phyloP scores from a whole-genome alignment of 140 eudicot species.

The Flaveria floridana region DNA sequence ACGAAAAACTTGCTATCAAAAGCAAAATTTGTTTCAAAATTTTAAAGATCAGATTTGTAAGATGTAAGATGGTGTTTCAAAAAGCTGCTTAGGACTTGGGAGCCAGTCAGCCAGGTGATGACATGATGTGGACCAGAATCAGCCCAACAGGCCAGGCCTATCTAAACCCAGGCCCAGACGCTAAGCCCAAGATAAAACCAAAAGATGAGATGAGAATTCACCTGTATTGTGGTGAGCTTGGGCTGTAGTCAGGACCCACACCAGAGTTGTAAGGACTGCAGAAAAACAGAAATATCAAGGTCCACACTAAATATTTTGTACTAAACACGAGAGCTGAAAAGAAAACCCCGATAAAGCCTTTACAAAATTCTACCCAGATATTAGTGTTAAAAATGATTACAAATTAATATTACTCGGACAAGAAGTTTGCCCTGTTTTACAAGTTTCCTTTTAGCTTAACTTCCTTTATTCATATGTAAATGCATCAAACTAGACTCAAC shows the following conservation, averaged over 20 bases:
- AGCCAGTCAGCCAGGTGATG: too few species aligned
- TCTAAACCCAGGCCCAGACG: background rate
- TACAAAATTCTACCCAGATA: background rate
- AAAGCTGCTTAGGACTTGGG: too few species aligned
- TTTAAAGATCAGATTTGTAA: too few species aligned
- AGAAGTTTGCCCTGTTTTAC: background rate
- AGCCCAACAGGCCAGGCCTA: background rate
- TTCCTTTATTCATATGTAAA: background rate
- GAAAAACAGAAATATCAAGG: conserved; percentile 16
- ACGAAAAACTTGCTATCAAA: background rate
- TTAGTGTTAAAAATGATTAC: background rate
- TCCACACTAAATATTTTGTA: background rate
- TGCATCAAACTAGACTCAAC: background rate
- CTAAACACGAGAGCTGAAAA: background rate
- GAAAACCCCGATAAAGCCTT: background rate
- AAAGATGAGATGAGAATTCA: conserved; percentile 19
- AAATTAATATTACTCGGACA: background rate
- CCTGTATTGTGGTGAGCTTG: conserved; percentile 95
- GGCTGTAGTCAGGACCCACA: conserved; percentile 77
- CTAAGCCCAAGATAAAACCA: background rate
- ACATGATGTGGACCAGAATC: too few species aligned
- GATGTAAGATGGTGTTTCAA: too few species aligned
- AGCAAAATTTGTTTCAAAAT: too few species aligned
- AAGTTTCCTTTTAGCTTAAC: too few species aligned
- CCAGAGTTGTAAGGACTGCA: conserved; percentile 81